These are phyloP conservation scores for Takashimella koratensis DNA, from an alignment of 1,284 basidiomycete species.

Conservation along the genomic window DNA sequence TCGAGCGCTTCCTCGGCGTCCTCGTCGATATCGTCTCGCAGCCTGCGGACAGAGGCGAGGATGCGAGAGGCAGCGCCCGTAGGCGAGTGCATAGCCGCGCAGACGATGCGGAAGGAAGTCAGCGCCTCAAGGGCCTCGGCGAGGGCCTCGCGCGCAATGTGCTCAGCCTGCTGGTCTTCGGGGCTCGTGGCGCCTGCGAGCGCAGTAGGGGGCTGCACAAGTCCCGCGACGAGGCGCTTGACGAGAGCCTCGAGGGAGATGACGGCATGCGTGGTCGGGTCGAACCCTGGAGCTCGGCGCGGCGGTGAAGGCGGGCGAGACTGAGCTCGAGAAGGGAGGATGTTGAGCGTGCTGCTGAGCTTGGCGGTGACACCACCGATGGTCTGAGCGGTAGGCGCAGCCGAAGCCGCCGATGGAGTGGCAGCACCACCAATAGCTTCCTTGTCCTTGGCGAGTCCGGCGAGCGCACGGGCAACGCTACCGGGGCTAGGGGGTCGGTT, in stretches of 20 bases:
- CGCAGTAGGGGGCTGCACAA: slow-evolving; percentile 43
- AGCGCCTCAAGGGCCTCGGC: slow-evolving; percentile 49
- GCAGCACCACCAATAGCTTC: slow-evolving; percentile 25
- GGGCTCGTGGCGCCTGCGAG: slow-evolving; percentile 21
- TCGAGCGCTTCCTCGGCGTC: slow-evolving; percentile 41
- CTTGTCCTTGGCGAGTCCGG: slow-evolving; percentile 34
- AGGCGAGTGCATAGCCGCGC: slow-evolving; percentile 34
- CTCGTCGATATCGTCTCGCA: slow-evolving; percentile 44
- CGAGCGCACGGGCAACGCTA: slow-evolving; percentile 38
- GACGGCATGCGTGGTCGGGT: slow-evolving; percentile 42
- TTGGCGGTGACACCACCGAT: slow-evolving; percentile 30
- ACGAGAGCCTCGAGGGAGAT: slow-evolving; percentile 47
- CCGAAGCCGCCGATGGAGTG: slow-evolving; percentile 20
- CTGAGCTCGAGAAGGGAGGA: slow-evolving; percentile 35
- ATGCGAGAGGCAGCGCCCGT: slow-evolving; percentile 21
- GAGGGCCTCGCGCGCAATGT: slow-evolving; percentile 48
- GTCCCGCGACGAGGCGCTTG: slow-evolving; percentile 41
- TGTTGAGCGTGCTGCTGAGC: slow-evolving; percentile 32
- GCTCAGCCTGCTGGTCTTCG: slow-evolving; percentile 39
- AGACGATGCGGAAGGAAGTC: slow-evolving; percentile 41
- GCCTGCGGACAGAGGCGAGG: slow-evolving; percentile 24
- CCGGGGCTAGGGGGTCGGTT: slow-evolving; percentile 41
- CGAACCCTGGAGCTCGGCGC: slow-evolving; percentile 21
- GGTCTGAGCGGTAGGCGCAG: slow-evolving; percentile 1
- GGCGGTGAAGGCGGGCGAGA: slow-evolving; percentile 47